Base-by-base conservation (phyloP, 2,329 filamentous ascomycete genomes). In the Tolypocladium capitatum region DNA sequence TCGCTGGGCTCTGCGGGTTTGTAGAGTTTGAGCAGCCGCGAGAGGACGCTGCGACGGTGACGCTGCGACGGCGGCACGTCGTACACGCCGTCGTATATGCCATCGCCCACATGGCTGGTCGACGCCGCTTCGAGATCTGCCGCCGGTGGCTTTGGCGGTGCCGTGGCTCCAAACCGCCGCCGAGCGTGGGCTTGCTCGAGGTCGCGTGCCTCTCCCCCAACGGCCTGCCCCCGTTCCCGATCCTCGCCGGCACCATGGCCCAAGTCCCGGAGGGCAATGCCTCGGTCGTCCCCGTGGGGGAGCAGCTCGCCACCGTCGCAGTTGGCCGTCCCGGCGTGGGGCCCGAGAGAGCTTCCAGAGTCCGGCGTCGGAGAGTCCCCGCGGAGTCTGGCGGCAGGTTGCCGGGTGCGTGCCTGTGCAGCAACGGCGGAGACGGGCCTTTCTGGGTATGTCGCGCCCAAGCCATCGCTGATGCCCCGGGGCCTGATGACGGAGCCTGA, bases 11-110 rank as follows among this genome's bases (percentile, higher is more conserved):
- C 65, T 1, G 60, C 51, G 4, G 64, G 63, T 42, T 70, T 71
- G 55, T 73, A 72, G 11, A 73, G 64, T 57, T 68, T 71, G 40
- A 73, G 51, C 1, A 73, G 64, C 51, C 72, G 68, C 5, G 69
- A 68, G 6, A 73, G 59, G 1, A 73, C 66, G 46, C 69, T 67
- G 18, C 69, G 67, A 2, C 70, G 69, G 44, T 70, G 71, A 27
- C 70, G 59, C 32, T 62, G 52, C 0, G 69, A 69, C 4, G 64
- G 56, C 4, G 68, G 64, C 2, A 72, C 63, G 28, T 63, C 61
- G 36, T 70, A 65, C 5, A 71, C 59, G 11, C 65, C 67, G 46
- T 70, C 68, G 38, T 61, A 68, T 34, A 63, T 60, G 11, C 65
- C 67, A 16, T 66, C 64, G 47, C 68, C 65, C 40, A 31, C 46